Base-by-base conservation (phyloP, 148 eudicot species). In the Limonium bicolor region DNA sequence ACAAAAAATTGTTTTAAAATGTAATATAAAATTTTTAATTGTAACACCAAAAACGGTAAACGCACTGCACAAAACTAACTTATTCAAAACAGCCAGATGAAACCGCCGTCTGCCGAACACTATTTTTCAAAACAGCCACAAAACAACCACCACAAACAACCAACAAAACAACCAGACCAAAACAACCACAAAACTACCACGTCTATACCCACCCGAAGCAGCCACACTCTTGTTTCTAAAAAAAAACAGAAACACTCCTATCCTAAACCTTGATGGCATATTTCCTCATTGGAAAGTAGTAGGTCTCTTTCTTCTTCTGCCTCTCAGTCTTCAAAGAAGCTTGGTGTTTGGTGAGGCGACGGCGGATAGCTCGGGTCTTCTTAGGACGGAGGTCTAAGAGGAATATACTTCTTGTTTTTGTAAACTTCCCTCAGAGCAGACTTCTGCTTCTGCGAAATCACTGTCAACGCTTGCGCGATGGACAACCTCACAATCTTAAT, bases 361-460 rank as follows among this genome's bases (percentile, higher is more conserved):
- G 66, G 7, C 94, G 86, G 50, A 82, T 82, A 33, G 86, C 94
- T 37, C 94, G 56, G 36, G 94, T 82, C 68, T 82, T 82, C 79
- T 82, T 82, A 15, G 94, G 86, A 28, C 94, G 94, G 25, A 82
- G 71, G 56, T 82, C 94, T n/a, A 52, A 82, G 86, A 7, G 94
- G 94, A 68, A 82, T 46, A 22, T 66, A 72, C 62, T 77, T 82
- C 72, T 82, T 74, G 49, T 69, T 74, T 77, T 82, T 78, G 82
- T 77, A 77, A 18, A 31, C 86, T 36, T 82, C 86, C 52, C 86
- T 74, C 20, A 82, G 60, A 8, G 74, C 86, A 20, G 65, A 45
- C 64, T 82, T 82, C 66, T 82, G 94, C 47, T 69, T 78, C 66
- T 82, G 94, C 5, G 84, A 77, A 17, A 74, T 82, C 21, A 82